Evolutionary conservation across 116 monocot species (phyloP).

Genomic region (Zostera marina): DNA sequence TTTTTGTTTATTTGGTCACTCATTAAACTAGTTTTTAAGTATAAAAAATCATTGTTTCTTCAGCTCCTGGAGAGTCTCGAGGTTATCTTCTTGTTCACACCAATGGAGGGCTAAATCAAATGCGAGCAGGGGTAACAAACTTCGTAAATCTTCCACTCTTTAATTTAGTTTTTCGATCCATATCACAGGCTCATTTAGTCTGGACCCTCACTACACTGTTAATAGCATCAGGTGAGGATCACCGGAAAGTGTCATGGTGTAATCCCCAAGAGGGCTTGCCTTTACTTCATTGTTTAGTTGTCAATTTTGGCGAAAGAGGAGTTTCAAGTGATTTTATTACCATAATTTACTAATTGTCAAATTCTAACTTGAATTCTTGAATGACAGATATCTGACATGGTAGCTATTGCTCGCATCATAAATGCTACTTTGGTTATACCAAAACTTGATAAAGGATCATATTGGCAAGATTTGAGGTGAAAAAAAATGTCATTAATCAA

Average conservation of each 20-base stretch:
- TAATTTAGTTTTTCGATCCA: too few species aligned
- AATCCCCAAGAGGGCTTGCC: too few species aligned
- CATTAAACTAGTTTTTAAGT: neutral
- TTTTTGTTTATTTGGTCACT: neutral
- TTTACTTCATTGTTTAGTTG: too few species aligned
- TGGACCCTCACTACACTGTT: too few species aligned
- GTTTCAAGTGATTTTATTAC: neutral
- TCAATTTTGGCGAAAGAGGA: neutral
- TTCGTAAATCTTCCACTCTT: neutral
- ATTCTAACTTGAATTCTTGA: neutral
- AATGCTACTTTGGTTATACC: constrained; percentile 96
- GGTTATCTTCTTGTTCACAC: constrained; percentile 79
- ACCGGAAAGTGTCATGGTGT: too few species aligned
- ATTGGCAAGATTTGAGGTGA: constrained; percentile 96
- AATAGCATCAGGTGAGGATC: too few species aligned
- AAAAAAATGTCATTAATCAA: neutral
- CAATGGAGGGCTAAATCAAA: constrained; percentile 96
- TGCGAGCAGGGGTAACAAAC: constrained; percentile 68
- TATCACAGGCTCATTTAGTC: too few species aligned
- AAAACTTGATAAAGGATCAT: constrained; percentile 89
- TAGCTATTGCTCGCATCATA: constrained; percentile 80
- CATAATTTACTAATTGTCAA: neutral
- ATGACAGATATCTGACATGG: constrained; percentile 94
- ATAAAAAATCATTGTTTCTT: constrained; percentile 4
- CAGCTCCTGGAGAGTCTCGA: constrained; percentile 45